Conservation (phyloP, 768 basidiomycete species). For the Coprinopsis cinerea region DNA sequence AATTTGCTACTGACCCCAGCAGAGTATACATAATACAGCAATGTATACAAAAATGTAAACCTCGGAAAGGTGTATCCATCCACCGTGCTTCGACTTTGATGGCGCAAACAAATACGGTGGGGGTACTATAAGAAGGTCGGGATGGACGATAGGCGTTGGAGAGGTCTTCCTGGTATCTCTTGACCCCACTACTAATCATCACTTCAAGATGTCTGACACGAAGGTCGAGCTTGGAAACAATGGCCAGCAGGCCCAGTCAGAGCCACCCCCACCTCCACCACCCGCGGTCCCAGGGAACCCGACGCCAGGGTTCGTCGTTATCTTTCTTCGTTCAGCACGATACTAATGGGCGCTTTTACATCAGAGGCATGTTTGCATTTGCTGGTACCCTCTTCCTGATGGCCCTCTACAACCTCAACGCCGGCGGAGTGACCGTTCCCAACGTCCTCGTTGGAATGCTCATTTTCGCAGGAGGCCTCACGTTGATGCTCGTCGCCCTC, state of each 20-base stretch:
- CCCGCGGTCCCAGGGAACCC: not conserved
- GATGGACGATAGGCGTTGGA: no score
- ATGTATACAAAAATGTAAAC: no score
- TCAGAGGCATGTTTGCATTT: slow-evolving; percentile 11
- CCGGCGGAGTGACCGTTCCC: slow-evolving; percentile 6
- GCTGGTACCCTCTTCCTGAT: slow-evolving; percentile 5
- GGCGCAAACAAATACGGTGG: not conserved
- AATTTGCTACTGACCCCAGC: no score
- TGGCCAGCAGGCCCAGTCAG: not conserved
- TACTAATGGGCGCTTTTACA: not conserved
- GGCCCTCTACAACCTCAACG: slow-evolving; percentile 8
- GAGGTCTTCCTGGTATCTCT: no score
- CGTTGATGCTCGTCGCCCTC: slow-evolving; percentile 4
- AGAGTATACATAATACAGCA: no score
- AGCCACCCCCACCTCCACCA: not conserved
- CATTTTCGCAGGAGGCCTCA: slow-evolving; percentile 7
- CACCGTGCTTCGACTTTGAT: not conserved
- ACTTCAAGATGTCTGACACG: not conserved
- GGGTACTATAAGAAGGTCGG: not conserved
- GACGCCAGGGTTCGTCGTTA: not conserved
- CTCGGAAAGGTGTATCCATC: not conserved
- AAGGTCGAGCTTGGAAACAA: not conserved
- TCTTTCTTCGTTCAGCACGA: not conserved
- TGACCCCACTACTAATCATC: not conserved
- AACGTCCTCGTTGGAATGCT: slow-evolving; percentile 13